Base-by-base conservation (phyloP, 768 basidiomycete species). In the Exsudoporus frostii region DNA sequence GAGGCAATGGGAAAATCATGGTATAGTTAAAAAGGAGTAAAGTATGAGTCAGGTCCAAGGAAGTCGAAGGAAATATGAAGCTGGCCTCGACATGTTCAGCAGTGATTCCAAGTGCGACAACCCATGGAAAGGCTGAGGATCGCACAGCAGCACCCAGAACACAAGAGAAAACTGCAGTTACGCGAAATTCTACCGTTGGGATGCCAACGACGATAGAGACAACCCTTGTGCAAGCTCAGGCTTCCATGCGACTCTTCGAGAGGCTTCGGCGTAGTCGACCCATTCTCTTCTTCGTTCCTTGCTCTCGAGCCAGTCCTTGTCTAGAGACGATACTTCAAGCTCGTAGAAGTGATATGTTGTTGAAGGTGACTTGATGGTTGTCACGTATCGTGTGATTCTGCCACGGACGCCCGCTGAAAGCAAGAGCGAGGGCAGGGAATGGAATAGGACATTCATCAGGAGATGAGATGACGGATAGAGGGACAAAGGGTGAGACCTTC, bases 401-500 rank as follows among this genome's bases (percentile, higher is more conserved):
- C 91, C 91, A 64, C 86, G 89, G 65, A 91, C 88, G 72, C 91
- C 91, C 69, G 91, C 91, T 93, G 65, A 45, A 65, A 61, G 58
- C 34, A 68, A 65, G 57, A 61, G 60, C 64, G 58, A 55, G 57
- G 61, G 64, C 60, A 66, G 67, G 43, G 60, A 70, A 71, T 66
- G 65, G 72, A 69, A 68, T 74, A 73, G 71, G 75, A 74, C 66
- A 74, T 65, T 73, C 73, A 82, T 86, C 78, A 86, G 83, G 84
- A 82, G 79, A 73, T 75, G 80, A 79, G 76, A 78, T 77, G 80
- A 86, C 81, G 79, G 76, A 80, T 72, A 84, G 76, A 84, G 79
- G 84, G 80, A 80, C 77, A 83, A 86, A 82, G 76, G 83, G 83
- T 84, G 84, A 84, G 88, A 93, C 91, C 91, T 92, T 93, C 91